Conservation (phyloP, 768 basidiomycete species). For the Naganishia vishniacii region DNA sequence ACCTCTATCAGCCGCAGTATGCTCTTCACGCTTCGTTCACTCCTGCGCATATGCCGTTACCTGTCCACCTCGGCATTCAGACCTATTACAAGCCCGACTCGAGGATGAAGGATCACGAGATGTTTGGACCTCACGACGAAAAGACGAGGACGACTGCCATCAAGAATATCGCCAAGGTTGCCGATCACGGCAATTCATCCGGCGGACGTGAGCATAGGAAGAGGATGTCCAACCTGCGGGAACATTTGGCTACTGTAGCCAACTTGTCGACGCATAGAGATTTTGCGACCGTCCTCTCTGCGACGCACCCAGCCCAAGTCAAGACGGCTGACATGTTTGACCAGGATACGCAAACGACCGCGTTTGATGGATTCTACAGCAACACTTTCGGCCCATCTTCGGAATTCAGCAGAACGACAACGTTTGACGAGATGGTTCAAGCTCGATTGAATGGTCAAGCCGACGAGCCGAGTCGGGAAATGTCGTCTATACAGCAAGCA, state of each 20-base stretch:
- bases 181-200: neutral
- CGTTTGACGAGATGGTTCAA: constrained; percentile 16
- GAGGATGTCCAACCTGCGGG: constrained; percentile 8
- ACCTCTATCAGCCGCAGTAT: constrained; percentile 35
- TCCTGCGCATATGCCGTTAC: constrained; percentile 35
- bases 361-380: constrained; percentile 2
- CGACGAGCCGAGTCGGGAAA: neutral
- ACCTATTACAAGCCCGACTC: constrained; percentile 15
- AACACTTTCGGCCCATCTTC: constrained; percentile 8
- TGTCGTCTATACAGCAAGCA: constrained; percentile 1
- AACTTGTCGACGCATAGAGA: neutral
- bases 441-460: neutral
- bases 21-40: constrained; percentile 35
- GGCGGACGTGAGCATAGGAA: constrained; percentile 7
- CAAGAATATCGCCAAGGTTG: constrained; percentile 8
- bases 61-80: constrained; percentile 20
- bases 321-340: constrained; percentile 10
- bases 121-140: neutral
- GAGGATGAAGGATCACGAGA: neutral
- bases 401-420: neutral
- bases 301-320: neutral
- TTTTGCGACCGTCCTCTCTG: neutral
- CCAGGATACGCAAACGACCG: neutral
- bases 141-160: neutral
- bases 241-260: constrained; percentile 14